Percentiles rank a stretch among this genome's conserved stretches.
These are phyloP conservation scores for Hawksworthiomyces lignivorus DNA, from an alignment of 2,329 filamentous ascomycete species.

Conservation along the genomic window DNA sequence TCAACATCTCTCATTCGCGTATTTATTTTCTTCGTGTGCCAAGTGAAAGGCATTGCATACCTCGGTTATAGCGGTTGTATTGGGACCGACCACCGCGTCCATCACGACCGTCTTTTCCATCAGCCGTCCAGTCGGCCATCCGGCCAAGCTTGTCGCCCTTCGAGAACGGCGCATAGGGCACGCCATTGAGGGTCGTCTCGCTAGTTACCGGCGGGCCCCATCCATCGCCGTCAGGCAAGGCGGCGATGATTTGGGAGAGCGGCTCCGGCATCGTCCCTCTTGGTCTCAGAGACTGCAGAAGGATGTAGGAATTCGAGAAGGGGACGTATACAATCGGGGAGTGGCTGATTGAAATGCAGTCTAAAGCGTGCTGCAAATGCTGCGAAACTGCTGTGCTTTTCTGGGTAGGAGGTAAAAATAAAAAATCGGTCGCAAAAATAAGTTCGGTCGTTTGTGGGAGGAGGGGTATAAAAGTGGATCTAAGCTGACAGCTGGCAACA, in stretches of 20 bases:
- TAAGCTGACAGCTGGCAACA: conserved; percentile 6
- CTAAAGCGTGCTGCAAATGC: background rate
- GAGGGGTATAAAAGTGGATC: conserved; percentile 3
- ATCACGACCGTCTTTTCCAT: conserved; percentile 75
- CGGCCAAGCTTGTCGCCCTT: conserved; percentile 98
- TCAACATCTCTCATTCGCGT: no score
- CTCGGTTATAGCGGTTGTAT: conserved; percentile 90
- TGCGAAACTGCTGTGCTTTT: background rate
- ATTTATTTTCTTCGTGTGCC: no score
- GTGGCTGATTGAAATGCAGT: background rate
- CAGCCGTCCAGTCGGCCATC: conserved; percentile 96
- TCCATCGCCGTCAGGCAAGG: conserved; percentile 65
- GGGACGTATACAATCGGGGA: no score
- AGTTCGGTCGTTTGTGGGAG: conserved; percentile 10
- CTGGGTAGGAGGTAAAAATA: background rate
- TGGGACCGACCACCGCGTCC: conserved; percentile 70
- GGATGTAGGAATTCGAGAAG: no score
- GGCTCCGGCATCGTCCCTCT: conserved; percentile 12
- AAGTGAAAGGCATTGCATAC: no score
- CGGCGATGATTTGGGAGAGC: conserved; percentile 57
- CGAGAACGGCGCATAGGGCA: conserved; percentile 95
- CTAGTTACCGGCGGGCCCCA: conserved; percentile 82
- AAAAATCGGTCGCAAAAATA: background rate
- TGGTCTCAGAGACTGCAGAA: no score
- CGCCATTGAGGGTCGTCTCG: conserved; percentile 86